Percentiles rank a stretch among this genome's conserved stretches.
Evolutionary conservation across 2,329 filamentous ascomycete genomes (phyloP).

Genomic region (Trichoderma polysporum): DNA sequence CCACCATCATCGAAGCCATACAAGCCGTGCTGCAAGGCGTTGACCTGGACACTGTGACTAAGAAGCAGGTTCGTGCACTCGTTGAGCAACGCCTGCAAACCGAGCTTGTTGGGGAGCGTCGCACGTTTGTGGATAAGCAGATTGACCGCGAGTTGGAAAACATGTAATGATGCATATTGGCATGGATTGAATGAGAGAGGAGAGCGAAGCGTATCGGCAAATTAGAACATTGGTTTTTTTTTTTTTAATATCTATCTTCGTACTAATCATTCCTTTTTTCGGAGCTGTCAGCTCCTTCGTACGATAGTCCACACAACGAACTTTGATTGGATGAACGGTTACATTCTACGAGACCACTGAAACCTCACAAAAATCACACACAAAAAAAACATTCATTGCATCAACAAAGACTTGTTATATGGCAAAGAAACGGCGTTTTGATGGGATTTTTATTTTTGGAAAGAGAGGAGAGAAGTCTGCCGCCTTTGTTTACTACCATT

Average conservation of each 20-base stretch:
- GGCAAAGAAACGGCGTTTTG: slow-evolving; percentile 18
- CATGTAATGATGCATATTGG: slow-evolving; percentile 66
- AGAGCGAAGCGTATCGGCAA: slow-evolving; percentile 4
- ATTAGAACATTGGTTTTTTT: slow-evolving; percentile 12
- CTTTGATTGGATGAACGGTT: slow-evolving; percentile 5
- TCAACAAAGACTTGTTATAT: slow-evolving; percentile 16
- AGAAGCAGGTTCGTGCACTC: slow-evolving; percentile 90
- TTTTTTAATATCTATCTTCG: slow-evolving; percentile 15
- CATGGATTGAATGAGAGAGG: background rate
- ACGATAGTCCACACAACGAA: slow-evolving; percentile 17
- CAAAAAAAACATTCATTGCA: background rate
- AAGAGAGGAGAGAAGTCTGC: slow-evolving; percentile 9
- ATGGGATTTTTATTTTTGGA: background rate
- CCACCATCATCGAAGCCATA: slow-evolving; percentile 79
- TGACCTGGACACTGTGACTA: slow-evolving; percentile 94
- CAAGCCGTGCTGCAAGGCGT: slow-evolving; percentile 80
- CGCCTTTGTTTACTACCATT: background rate
- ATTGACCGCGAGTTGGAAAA: slow-evolving; percentile 92
- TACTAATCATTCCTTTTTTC: slow-evolving; percentile 19
- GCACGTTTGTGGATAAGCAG: slow-evolving; percentile 84
- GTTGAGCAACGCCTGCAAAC: slow-evolving; percentile 93
- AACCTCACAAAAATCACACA: background rate
- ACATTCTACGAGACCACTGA: slow-evolving; percentile 7
- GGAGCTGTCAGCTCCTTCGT: background rate
- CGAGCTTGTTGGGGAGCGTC: slow-evolving; percentile 80